Evolutionary conservation across 208 protist species (phyloP).

Genomic region (Perkinsela sp.): DNA sequence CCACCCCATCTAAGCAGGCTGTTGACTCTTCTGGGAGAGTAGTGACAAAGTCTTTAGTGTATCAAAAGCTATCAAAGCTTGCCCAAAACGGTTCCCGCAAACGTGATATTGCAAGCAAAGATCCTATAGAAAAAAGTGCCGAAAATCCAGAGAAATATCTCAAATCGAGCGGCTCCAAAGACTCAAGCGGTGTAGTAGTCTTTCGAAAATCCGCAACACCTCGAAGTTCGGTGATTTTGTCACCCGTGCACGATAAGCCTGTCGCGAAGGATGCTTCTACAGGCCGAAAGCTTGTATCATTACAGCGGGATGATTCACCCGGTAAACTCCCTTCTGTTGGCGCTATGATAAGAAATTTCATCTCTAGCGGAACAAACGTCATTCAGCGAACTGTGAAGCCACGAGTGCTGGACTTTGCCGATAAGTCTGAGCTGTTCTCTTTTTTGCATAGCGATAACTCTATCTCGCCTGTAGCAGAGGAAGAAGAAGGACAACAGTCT

Average conservation of each 20-base stretch:
- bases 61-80: no score
- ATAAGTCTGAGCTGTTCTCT: neutral
- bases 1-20: no score
- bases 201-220: neutral
- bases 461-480: no score
- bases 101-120: neutral
- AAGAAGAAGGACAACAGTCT: no score
- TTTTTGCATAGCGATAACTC: no score
- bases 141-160: neutral
- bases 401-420: neutral
- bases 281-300: neutral
- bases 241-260: neutral
- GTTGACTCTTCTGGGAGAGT: no score
- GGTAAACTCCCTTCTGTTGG: neutral
- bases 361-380: neutral
- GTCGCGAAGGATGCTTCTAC: neutral
- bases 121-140: neutral
- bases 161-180: neutral
- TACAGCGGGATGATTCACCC: neutral
- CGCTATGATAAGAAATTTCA: neutral
- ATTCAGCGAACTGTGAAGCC: neutral
- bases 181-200: neutral
- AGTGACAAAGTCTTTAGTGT: no score
- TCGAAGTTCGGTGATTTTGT: neutral
- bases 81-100: no score